Conservation (phyloP, 495 filamentous ascomycete genomes). For the Haplographium delicatum region DNA sequence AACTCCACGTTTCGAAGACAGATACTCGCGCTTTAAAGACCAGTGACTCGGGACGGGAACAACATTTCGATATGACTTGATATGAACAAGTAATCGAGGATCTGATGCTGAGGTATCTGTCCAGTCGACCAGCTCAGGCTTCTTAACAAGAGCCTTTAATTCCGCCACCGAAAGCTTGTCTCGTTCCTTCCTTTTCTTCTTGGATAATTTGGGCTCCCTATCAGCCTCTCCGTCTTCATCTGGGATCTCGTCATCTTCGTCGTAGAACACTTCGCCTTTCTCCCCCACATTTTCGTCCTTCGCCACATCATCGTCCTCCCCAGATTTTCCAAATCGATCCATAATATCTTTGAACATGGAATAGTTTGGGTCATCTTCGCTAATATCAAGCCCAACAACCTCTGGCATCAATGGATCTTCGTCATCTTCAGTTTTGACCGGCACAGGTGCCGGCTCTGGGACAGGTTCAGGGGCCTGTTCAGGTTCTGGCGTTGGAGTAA, state of each 20-base stretch:
- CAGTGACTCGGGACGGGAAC: conserved; percentile 93
- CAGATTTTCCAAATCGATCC: conserved; percentile 60
- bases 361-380: conserved; percentile 70
- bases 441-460: conserved; percentile 10
- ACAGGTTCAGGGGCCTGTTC: conserved; percentile 17
- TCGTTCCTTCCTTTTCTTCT: conserved; percentile 85
- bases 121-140: conserved; percentile 95
- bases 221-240: conserved; percentile 76
- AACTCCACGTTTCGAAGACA: conserved; percentile 91
- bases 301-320: conserved; percentile 50
- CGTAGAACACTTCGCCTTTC: conserved; percentile 82
- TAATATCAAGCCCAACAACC: conserved; percentile 38
- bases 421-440: conserved; percentile 25
- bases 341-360: conserved; percentile 78
- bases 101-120: conserved; percentile 92
- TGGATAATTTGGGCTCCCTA: conserved; percentile 66
- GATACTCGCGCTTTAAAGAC: conserved; percentile 92
- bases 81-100: conserved; percentile 81
- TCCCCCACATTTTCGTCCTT: conserved; percentile 55
- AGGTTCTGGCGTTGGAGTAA: conserved; percentile 28
- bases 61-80: conserved; percentile 93
- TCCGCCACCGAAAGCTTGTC: conserved; percentile 93
- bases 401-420: conserved; percentile 29
- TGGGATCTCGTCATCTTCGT: conserved; percentile 83
- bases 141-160: conserved; percentile 83